Percentiles rank a stretch among this genome's conserved stretches.
Conservation (phyloP, 495 filamentous ascomycete genomes). For the Aspergillus campestris region DNA sequence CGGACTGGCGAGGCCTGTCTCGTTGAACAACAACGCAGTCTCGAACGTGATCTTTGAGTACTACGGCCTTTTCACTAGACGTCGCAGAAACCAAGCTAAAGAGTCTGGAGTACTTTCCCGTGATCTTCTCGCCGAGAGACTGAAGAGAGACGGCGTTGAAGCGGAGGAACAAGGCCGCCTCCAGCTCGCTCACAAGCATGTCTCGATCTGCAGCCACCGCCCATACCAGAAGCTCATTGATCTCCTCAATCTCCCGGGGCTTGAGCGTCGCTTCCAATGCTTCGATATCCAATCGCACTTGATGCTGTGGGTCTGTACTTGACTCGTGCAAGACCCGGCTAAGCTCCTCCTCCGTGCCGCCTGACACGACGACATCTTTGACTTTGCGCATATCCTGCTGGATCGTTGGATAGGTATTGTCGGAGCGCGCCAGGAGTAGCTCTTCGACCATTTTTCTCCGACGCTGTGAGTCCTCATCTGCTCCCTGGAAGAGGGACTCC, state of each 20-base stretch:
- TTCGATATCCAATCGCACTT: conserved; percentile 9
- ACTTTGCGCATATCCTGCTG: conserved; percentile 10
- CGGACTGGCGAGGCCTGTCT: conserved; percentile 7
- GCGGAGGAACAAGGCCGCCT: conserved; percentile 11
- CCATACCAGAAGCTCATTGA: conserved; percentile 21
- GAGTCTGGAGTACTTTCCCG: conserved; percentile 16
- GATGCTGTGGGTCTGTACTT: conserved; percentile 7
- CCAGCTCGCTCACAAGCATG: conserved; percentile 7
- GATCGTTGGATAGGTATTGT: conserved; percentile 2
- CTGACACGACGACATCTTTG: conserved; percentile 12
- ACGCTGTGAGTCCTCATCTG: conserved; percentile 4
- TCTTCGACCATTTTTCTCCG: conserved; percentile 1
- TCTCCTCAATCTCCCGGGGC: conserved; percentile 15
- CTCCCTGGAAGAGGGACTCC: conserved; percentile 4
- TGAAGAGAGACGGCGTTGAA: conserved; percentile 12
- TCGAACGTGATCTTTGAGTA: conserved; percentile 6
- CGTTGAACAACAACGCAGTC: conserved; percentile 10
- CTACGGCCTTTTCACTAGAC: neutral
- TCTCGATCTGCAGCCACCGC: conserved; percentile 7
- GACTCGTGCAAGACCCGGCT: conserved; percentile 11
- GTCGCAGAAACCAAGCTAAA: neutral
- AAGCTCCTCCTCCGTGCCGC: conserved; percentile 16
- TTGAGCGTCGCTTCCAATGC: conserved; percentile 12
- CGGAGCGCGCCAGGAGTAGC: conserved; percentile 3
- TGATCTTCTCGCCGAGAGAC: conserved; percentile 12